These are phyloP conservation scores for Fusarium foetens DNA, from an alignment of 2,329 filamentous ascomycete species.

Conservation along the genomic window DNA sequence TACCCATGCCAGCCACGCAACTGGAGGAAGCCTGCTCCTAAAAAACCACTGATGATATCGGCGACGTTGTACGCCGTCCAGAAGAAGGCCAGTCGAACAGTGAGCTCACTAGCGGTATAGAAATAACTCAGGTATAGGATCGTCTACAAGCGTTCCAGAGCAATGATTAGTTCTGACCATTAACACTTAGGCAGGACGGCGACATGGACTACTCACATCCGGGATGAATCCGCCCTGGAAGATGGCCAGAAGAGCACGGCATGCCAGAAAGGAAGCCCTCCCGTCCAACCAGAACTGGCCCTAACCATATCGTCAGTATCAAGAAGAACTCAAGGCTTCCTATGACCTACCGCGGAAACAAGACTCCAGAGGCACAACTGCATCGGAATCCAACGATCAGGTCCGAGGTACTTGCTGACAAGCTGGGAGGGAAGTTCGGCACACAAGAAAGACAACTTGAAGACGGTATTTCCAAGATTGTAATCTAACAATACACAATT, in stretches of 20 bases:
- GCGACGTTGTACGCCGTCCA: background rate
- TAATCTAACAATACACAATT: background rate
- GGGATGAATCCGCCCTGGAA: background rate
- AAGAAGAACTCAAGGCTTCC: accelerated
- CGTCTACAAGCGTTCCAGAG: background rate
- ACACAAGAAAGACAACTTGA: background rate
- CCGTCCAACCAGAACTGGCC: background rate
- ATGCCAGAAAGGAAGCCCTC: background rate
- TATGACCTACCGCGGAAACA: background rate
- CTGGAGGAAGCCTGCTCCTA: background rate
- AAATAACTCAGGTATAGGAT: background rate
- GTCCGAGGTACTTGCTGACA: background rate
- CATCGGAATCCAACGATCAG: background rate
- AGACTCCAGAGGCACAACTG: background rate
- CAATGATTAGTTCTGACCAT: background rate
- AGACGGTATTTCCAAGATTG: background rate
- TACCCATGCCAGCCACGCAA: background rate
- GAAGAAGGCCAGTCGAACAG: background rate
- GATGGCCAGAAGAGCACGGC: background rate
- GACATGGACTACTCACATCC: background rate
- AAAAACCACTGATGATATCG: background rate
- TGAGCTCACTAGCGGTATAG: background rate
- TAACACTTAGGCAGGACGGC: accelerated
- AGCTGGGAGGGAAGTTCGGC: background rate
- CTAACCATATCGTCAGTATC: background rate